A percentile compares a stretch with the other conserved stretches of the same genome.
Conservation (phyloP, 768 basidiomycete species). For the Plicaturopsis crispa region DNA sequence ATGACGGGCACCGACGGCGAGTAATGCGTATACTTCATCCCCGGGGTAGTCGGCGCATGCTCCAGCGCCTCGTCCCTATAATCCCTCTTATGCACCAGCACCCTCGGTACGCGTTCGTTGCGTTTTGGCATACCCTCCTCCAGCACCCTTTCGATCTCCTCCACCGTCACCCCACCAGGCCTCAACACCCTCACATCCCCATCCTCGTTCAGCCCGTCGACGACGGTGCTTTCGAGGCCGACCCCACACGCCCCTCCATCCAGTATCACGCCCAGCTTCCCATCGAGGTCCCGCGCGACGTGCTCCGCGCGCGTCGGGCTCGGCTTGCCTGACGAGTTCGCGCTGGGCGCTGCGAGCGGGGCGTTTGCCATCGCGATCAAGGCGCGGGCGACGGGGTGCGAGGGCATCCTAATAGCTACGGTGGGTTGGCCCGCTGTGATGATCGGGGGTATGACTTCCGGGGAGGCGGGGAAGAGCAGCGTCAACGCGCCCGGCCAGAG, state of each 20-base stretch:
- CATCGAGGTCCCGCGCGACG: conserved; percentile 70
- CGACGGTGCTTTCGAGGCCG: conserved; percentile 93
- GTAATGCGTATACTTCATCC: conserved; percentile 99
- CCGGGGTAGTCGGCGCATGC: conserved; percentile 85
- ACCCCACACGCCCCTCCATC: conserved; percentile 91
- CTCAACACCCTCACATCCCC: conserved; percentile 76
- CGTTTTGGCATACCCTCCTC: conserved; percentile 28
- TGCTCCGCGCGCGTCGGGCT: conserved; percentile 89
- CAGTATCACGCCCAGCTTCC: conserved; percentile 69
- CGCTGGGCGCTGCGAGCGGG: conserved; percentile 91
- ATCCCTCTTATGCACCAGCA: conserved; percentile 77
- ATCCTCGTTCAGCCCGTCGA: conserved; percentile 76
- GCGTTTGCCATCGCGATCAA: conserved; percentile 68
- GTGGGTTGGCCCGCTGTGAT: conserved; percentile 76
- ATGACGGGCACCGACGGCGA: conserved; percentile 84
- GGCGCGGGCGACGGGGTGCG: conserved; percentile 87
- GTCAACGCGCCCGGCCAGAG: conserved; percentile 98
- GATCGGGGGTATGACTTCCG: conserved; percentile 53
- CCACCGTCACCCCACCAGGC: conserved; percentile 89
- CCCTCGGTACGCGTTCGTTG: conserved; percentile 33
- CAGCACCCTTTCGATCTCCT: conserved; percentile 67
- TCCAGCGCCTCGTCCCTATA: conserved; percentile 65
- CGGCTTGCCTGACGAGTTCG: conserved; percentile 91
- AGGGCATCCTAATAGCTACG: conserved; percentile 90
- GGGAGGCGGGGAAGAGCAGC: conserved; percentile 76